These are phyloP conservation scores for Moesziomyces sp. DNA, from an alignment of 1,284 basidiomycete species.

Conservation along the genomic window DNA sequence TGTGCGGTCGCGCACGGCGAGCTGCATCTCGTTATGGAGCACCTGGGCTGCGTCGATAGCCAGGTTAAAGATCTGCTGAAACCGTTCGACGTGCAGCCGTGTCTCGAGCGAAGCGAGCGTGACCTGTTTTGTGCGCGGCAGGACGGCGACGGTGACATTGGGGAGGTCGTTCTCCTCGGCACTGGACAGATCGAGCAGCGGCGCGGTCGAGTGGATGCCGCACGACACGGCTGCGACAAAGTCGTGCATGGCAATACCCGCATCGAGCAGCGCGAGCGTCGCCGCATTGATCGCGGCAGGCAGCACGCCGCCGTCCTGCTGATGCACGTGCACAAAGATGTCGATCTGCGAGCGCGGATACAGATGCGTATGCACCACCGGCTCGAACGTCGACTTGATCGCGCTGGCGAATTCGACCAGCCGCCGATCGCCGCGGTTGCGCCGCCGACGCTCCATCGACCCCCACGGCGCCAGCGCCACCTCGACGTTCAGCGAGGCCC, in stretches of 20 bases:
- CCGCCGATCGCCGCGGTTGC: conserved; percentile 76
- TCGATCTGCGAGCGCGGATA: conserved; percentile 95
- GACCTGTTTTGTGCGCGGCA: conserved; percentile 83
- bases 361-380: conserved; percentile 86
- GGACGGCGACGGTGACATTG: conserved; percentile 83
- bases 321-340: conserved; percentile 89
- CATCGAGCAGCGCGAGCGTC: conserved; percentile 87
- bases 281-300: conserved; percentile 94
- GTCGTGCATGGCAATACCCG: conserved; percentile 89
- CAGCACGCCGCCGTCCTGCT: conserved; percentile 89
- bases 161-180: conserved; percentile 92
- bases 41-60: conserved; percentile 82
- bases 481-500: conserved; percentile 77
- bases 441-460: conserved; percentile 79
- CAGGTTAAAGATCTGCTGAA: conserved; percentile 85
- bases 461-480: conserved; percentile 76
- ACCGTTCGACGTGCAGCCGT: conserved; percentile 88
- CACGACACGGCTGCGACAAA: conserved; percentile 84
- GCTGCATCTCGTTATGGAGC: conserved; percentile 85
- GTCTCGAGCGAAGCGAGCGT: conserved; percentile 93
- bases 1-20: conserved; percentile 77
- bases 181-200: conserved; percentile 84
- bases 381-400: conserved; percentile 93
- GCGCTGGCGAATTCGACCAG: conserved; percentile 85
- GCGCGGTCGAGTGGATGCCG: conserved; percentile 69